Evolutionary conservation across 208 protist genomes (phyloP).

Genomic region (Leishmania amazonensis): DNA sequence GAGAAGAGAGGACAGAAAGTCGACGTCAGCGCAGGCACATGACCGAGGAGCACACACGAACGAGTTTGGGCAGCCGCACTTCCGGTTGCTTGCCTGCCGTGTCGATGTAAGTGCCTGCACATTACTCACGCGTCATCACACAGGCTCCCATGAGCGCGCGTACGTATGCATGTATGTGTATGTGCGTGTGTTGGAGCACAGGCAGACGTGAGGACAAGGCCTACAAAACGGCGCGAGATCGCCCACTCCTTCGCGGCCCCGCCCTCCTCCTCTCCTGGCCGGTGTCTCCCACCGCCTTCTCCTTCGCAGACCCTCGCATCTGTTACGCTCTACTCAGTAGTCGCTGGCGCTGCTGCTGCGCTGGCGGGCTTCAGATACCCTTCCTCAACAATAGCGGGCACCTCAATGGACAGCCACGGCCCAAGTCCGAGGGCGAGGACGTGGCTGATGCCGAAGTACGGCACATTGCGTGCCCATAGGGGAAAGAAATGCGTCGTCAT

Average conservation of each 20-base stretch:
- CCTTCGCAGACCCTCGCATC: not conserved
- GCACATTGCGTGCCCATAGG: conserved; percentile 97
- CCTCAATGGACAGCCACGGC: conserved; percentile 98
- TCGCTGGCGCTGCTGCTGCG: conserved; percentile 1
- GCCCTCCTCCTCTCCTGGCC: not conserved
- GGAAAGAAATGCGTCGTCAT: conserved; percentile 98
- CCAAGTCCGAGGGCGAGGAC: conserved; percentile 95
- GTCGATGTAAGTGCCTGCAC: not conserved
- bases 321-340: not conserved
- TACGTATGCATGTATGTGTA: not conserved
- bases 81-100: not conserved
- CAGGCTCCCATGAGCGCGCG: not conserved
- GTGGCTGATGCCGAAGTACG: conserved; percentile 98
- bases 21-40: not conserved
- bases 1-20: not conserved
- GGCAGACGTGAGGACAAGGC: not conserved
- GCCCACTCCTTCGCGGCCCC: not conserved
- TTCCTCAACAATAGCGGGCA: conserved; percentile 95
- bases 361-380: conserved; percentile 72
- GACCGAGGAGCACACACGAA: not conserved
- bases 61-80: not conserved
- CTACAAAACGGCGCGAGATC: not conserved
- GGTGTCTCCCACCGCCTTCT: not conserved
- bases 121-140: not conserved
- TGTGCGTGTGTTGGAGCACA: not conserved